phyloP scores from a whole-genome alignment of 192 early-diverging fungal genomes.

The Neocallimastix lanati region DNA sequence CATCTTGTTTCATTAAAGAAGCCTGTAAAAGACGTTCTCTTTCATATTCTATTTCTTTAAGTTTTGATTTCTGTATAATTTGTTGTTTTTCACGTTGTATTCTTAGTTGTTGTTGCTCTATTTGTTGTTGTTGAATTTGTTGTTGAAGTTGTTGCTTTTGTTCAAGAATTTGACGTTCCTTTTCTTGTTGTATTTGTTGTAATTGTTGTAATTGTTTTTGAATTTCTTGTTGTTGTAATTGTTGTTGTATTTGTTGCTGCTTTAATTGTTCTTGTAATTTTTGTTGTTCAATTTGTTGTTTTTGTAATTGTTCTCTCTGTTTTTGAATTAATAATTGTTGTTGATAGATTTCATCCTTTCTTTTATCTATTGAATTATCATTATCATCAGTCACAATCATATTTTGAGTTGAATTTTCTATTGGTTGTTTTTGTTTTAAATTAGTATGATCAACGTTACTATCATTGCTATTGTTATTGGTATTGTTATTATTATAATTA shows the following conservation, averaged over 20 bases:
- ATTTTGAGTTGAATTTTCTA: too few species aligned
- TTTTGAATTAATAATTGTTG: neutral
- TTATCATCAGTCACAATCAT: too few species aligned
- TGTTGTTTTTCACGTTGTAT: neutral
- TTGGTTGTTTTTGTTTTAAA: too few species aligned
- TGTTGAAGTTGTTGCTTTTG: neutral
- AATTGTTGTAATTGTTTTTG: neutral
- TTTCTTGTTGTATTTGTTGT: neutral
- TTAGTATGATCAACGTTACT: too few species aligned
- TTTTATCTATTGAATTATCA: neutral
- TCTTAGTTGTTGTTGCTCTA: neutral
- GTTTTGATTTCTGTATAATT: neutral
- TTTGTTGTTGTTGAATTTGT: neutral
- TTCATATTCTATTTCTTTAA: neutral
- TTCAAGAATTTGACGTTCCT: neutral
- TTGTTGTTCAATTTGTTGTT: neutral
- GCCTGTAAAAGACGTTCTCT: neutral
- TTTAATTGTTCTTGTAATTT: neutral
- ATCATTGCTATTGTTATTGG: too few species aligned
- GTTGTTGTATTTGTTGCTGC: neutral
- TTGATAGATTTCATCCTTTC: neutral
- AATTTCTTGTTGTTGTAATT: neutral
- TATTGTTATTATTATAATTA: too few species aligned
- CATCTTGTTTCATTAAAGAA: neutral
- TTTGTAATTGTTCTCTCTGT: neutral